Base-by-base conservation (phyloP, 208 protist genomes). In the Vickermania spadyakhi region DNA sequence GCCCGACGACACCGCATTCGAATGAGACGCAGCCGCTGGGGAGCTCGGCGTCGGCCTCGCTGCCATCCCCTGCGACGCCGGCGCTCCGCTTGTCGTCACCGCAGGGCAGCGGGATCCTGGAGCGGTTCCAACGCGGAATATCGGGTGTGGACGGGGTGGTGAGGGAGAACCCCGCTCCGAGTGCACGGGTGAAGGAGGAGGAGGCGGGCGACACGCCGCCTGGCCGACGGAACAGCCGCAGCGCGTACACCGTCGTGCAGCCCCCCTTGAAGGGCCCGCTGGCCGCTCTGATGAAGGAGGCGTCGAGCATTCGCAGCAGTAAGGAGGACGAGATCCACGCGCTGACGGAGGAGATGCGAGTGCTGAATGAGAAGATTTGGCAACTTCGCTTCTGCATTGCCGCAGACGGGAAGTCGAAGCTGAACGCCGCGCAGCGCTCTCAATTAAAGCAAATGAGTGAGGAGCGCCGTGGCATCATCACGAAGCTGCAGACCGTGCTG, bases 291-390 rank as follows among this genome's bases (percentile, higher is more conserved):
- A 88, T 89, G 80, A 64, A 83, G n/a, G 66, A 69, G 29, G 81
- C 80, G 5, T 71, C 64, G 13, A 65, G 62, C 22, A 84, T 86
- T 45, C 78, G 84, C 27, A 84, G 52, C 58, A 64, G 52, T 26
- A 66, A 68, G 13, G 84, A 91, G 58, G 81, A 86, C 52, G 81
- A 89, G 55, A 86, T 91, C 13, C 71, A 89, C 59, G 22, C 71
- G 18, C 63, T 91, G 25, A 91, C 84, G 22, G 84, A 91, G 60
- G 74, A 86, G 52, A 52, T 91, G 63, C 64, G 81, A 11, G 41
- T 62, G 45, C 69, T 91, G 31, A 91, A 91, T 51, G 81, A 91
- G 72, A 74, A 72, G 41, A 88, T 91, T 54, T 89, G 84, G 84
- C 84, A 91, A 62, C 57, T 85, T 31, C 70, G 69, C 50, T 91